Evolutionary conservation across 2,329 filamentous ascomycete genomes (phyloP), one percentile per base, ranked within the genome.

Genomic region (Niveomyces coronatus): DNA sequence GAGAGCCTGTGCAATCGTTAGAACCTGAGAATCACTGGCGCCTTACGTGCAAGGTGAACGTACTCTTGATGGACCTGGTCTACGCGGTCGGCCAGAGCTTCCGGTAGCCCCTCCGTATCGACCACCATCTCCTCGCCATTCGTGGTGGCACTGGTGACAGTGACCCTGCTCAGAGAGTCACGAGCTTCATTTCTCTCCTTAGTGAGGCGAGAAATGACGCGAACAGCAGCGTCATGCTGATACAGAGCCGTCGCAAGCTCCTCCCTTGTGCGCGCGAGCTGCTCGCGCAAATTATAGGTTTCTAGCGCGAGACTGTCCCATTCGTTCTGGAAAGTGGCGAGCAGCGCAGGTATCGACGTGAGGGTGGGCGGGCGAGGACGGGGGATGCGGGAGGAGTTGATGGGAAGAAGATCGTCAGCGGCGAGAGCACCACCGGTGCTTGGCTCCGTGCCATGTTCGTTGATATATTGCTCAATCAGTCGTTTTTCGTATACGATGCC

Each of bases 321-420:
- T 70, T 98, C 91, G 60, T 94, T 94, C 60, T 98, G 91, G 60
- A 98, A 96, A 27, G 88, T 83, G 35, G 85, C 83, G 40, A 98
- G 82, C 40, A 98, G 76, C 14, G 91, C 87, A 16, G 91, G 91
- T 55, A 98, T 94, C 26, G 91, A 98, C 39, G 91, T 96, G 52
- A 96, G 78, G 23, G 86, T 88, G 22, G 91, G 89, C 42, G 91
- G 88, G 53, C 91, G 78, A 35, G 91, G 89, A 51, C 84, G 83
- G 45, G 95, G 85, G 50, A 86, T 74, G 63, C 82, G 80, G 49
- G 83, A 74, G 42, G 85, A 79, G 65, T 91, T 86, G 60, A 98
- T 73, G 47, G 87, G 80, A 53, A 98, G 72, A 44, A 98, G 76
- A 60, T 98, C 91, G 47, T 94, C 85, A 43, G 72, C 60, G 39